Percentiles rank a stretch among this genome's conserved stretches.
phyloP scores from a whole-genome alignment of 495 filamentous ascomycete genomes.

The Coniosporium apollinis region DNA sequence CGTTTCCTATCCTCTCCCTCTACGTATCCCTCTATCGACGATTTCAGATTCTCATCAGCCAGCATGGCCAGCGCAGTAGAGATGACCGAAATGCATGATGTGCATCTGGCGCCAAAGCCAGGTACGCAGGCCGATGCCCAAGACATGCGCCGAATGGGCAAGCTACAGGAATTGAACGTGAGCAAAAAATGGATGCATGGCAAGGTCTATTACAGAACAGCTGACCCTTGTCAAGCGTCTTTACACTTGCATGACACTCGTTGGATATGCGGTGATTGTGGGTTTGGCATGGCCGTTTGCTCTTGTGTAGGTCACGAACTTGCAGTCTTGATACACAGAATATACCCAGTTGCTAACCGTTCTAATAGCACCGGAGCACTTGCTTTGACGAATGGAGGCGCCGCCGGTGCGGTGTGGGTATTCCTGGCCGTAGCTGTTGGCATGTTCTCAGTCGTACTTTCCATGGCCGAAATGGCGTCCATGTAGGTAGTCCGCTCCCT shows the following conservation, averaged over 20 bases:
- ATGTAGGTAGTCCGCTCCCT: slow-evolving; percentile 15
- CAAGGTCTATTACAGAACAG: too few species aligned
- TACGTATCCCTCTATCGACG: too few species aligned
- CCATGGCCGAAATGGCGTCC: slow-evolving; percentile 12
- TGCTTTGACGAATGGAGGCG: slow-evolving; percentile 14
- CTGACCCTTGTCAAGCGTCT: slow-evolving; percentile 14
- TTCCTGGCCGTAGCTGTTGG: slow-evolving; percentile 5
- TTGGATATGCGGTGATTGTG: slow-evolving; percentile 16
- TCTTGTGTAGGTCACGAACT: slow-evolving; percentile 12
- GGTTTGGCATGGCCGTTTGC: slow-evolving; percentile 15
- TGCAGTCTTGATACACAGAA: not conserved
- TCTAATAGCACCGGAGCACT: slow-evolving; percentile 5
- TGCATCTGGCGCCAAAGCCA: too few species aligned
- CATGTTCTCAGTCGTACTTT: not conserved
- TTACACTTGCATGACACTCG: slow-evolving; percentile 15
- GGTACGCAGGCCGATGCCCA: slow-evolving; percentile 4
- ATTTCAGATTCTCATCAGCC: too few species aligned
- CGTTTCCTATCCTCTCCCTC: too few species aligned
- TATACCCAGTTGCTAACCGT: not conserved
- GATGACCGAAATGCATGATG: too few species aligned
- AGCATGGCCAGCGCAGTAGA: too few species aligned
- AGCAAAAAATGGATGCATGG: too few species aligned
- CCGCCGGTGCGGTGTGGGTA: slow-evolving; percentile 8
- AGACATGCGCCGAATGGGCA: slow-evolving; percentile 9
- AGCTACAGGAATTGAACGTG: slow-evolving; percentile 7